A percentile compares a stretch with the other conserved stretches of the same genome.
These are phyloP conservation scores for Annona cherimola DNA, from an alignment of 164 flowering plant species.

Conservation along the genomic window DNA sequence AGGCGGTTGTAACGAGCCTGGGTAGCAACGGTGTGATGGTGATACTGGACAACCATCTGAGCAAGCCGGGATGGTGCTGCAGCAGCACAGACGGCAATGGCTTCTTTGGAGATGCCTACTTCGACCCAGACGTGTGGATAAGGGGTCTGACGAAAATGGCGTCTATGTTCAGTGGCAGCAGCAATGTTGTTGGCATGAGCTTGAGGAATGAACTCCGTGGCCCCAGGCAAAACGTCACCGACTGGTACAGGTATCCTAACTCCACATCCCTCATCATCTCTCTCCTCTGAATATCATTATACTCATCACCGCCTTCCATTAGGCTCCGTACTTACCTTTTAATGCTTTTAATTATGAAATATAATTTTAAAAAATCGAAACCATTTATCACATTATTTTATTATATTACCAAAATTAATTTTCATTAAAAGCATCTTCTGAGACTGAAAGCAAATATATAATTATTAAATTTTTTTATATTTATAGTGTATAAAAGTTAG, in stretches of 20 bases:
- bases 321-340: too few relatives aligned
- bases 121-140: constrained; percentile 65
- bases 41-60: constrained; percentile 78
- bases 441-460: too few relatives aligned
- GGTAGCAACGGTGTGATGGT: constrained; percentile 64
- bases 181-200: constrained; percentile 79
- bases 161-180: constrained; percentile 41
- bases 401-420: too few relatives aligned
- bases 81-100: constrained; percentile 71
- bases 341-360: too few relatives aligned
- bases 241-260: constrained; percentile 64
- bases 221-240: constrained; percentile 46
- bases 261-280: not conserved
- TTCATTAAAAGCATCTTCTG: too few relatives aligned
- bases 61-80: constrained; percentile 90
- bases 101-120: constrained; percentile 74
- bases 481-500: too few relatives aligned
- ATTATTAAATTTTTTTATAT: too few relatives aligned
- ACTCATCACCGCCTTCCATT: too few relatives aligned
- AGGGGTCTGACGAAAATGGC: constrained; percentile 63
- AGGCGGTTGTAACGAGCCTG: constrained; percentile 71
- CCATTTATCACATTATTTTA: too few relatives aligned
- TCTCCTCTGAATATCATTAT: too few relatives aligned
- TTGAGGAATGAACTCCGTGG: constrained; percentile 90
- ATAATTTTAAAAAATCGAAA: too few relatives aligned